Evolutionary conservation across 768 basidiomycete genomes (phyloP), one percentile per base, ranked within the genome.

Genomic region (Lactarius pseudohatsudake): DNA sequence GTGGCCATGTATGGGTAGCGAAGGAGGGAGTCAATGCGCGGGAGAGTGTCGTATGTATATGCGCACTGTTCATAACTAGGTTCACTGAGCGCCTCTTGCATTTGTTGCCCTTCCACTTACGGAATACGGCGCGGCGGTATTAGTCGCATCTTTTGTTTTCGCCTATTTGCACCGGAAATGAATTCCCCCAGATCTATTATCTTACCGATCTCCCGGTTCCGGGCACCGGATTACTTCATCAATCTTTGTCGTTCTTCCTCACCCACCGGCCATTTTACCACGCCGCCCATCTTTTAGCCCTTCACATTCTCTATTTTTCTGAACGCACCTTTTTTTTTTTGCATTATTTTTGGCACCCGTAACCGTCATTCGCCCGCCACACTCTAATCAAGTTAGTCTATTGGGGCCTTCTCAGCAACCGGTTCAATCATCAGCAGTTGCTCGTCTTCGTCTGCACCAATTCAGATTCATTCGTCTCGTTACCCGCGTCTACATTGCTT

Each of bases 161-260:
- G 0, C 1, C 0, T 64, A 16, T 67, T 67, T 64, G 58, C 18
- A 3, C 13, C 66, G 66, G 66, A 67, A 67, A 67, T 67, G 66
- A 66, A 58, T 16, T 3, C 26, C 41, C 30, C 7, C n/a, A 60
- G 64, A 65, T 53, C 22, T 16, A 5, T 10, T 4, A 11, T 7
- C 1, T 0, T 2, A 28, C 61, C 62, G 62, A 55, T 60, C 58
- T 6, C 65, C 65, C 41, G 61, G 56, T 11, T 2, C 30, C 16
- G 13, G 64, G 64, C 18, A 38, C 59, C 3, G 8, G 20, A 28
- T 65, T 56, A 61, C 54, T 53, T 61, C 53, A 47, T 61, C 59
- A 36, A 20, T 47, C n/a, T 43, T 30, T 13, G 45, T 32, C 54
- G 15, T 30, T 16, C 28, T 28, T 20, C 16, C 11, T 26, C 50